phyloP scores from a whole-genome alignment of 257 asterid species.

The Solanum appendiculatum region DNA sequence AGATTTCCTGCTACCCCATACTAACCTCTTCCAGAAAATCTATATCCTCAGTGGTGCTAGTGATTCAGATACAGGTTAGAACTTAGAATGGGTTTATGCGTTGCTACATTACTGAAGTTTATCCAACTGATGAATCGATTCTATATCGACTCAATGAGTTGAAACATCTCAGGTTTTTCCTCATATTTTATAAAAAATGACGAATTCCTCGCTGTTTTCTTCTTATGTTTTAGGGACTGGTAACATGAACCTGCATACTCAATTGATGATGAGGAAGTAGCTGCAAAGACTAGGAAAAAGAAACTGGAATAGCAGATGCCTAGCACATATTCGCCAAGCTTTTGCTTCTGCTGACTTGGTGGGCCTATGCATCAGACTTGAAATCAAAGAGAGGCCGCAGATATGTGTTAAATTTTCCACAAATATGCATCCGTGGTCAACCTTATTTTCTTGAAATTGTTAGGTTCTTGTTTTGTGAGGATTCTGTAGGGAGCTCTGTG shows the following conservation, averaged over 20 bases:
- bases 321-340: neutral
- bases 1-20: neutral
- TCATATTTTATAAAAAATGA: neutral
- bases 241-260: neutral
- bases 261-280: neutral
- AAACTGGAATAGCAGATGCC: neutral
- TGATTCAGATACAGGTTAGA: neutral
- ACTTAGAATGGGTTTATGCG: neutral
- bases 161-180: neutral
- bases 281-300: neutral
- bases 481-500: neutral
- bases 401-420: neutral
- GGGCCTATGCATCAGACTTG: neutral
- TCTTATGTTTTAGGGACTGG: neutral
- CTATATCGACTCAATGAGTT: neutral
- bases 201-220: neutral
- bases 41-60: neutral
- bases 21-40: neutral
- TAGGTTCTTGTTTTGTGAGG: neutral
- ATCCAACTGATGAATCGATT: neutral
- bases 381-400: neutral
- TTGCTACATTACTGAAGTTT: neutral
- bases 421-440: neutral
- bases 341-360: neutral
- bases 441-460: neutral